Conservation (phyloP, 371 early-diverging fungal genomes). For the Mortierella sp. region DNA sequence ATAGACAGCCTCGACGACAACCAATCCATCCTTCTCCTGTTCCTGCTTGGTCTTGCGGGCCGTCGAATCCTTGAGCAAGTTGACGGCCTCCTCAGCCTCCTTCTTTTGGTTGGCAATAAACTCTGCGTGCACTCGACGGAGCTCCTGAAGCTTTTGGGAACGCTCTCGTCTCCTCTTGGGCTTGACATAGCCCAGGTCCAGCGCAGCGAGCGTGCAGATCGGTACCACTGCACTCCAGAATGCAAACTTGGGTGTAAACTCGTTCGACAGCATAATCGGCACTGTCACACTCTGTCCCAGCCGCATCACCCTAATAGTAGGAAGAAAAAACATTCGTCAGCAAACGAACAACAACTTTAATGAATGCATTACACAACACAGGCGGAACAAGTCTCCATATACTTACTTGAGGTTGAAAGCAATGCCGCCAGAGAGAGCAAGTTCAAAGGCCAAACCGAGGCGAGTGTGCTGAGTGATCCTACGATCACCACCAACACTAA, state of each 20-base stretch:
- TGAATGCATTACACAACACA: no score
- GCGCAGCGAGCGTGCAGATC: slow-evolving; percentile 66
- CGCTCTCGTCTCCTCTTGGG: slow-evolving; percentile 76
- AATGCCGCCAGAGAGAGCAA: slow-evolving; percentile 81
- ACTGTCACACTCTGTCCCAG: slow-evolving; percentile 87
- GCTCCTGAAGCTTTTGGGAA: slow-evolving; percentile 75
- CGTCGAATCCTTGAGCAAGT: slow-evolving; percentile 78
- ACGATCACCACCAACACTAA: slow-evolving; percentile 72
- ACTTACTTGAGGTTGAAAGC: slow-evolving; percentile 76
- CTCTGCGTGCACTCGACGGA: slow-evolving; percentile 84
- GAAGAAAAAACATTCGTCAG: neutral
- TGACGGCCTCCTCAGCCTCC: slow-evolving; percentile 85
- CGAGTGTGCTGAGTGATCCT: slow-evolving; percentile 76
- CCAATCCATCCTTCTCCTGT: slow-evolving; percentile 78
- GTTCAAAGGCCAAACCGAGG: slow-evolving; percentile 82
- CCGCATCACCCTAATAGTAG: slow-evolving; percentile 72
- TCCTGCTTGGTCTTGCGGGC: slow-evolving; percentile 77
- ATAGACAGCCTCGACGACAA: slow-evolving; percentile 91
- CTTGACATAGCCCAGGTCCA: slow-evolving; percentile 78
- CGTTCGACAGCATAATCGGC: slow-evolving; percentile 84
- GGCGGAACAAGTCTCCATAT: neutral
- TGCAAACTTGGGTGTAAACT: slow-evolving; percentile 77
- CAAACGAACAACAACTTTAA: neutral
- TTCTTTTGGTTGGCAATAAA: slow-evolving; percentile 78
- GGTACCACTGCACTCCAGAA: slow-evolving; percentile 80